Evolutionary conservation across 805 yeast genomes (phyloP), one percentile per base, ranked within the genome.

Genomic region (Zygotorulaspora danielsina): DNA sequence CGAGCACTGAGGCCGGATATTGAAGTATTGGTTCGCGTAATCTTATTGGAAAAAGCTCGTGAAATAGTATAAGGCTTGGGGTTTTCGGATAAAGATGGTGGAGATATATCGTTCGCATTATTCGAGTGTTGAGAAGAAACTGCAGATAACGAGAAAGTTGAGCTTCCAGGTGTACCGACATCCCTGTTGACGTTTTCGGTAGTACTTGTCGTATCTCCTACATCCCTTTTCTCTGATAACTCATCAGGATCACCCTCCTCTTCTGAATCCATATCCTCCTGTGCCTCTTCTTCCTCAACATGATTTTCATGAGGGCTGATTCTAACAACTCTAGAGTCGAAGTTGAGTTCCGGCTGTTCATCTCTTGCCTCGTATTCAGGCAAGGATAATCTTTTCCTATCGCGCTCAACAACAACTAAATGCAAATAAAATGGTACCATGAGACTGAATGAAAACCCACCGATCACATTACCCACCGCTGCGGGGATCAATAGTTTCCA

Each of bases 241-340:
- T 37, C 50, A 15, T 41, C 53, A 12, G 22, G 48, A 18, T 39
- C 42, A 21, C 38, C 43, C 5, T 35, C 15, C n/a, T 5, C 31
- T 10, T 27, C 31, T n/a, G 31, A 12, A n/a, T 12, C 18, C 37
- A 25, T 33, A 8, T 32, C 36, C 29, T 38, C 36, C 8, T 11
- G 29, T 12, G 33, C 38, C 20, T 38, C 36, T 13, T 32, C 25
- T 22, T 39, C 44, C 6, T 43, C 46, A 11, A 32, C 34, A 16
- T 24, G 28, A 22, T 44, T 42, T 18, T 46, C 44, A 5, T 18
- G 19, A 0, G 64, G 43, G 26, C 63, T 45, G 6, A 72, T 65
- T 43, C 84, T 71, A 2, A 84, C 83, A 8, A 84, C 90, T 65
- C 93, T 73, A 4, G 90, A 82, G 58, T 84, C 94, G 67, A 76